Conservation (phyloP, 2,329 filamentous ascomycete genomes). For the Hypoxylon sp. region DNA sequence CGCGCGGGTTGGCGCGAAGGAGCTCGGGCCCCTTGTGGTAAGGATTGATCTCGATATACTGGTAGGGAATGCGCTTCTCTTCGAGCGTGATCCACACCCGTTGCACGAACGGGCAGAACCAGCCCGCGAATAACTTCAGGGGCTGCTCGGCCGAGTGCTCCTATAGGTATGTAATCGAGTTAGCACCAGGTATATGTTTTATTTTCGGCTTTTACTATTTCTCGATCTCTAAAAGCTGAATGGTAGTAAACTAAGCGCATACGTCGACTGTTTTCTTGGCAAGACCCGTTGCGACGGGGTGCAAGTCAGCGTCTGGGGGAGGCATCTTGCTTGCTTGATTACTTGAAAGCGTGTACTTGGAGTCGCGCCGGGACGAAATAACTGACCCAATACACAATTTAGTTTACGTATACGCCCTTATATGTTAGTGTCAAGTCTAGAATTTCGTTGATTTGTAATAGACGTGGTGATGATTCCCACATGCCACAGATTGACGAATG, state of each 20-base stretch:
- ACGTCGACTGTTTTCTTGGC: constrained; percentile 51
- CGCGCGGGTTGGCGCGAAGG: constrained; percentile 79
- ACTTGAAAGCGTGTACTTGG: neutral
- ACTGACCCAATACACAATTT: neutral
- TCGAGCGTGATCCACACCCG: constrained; percentile 80
- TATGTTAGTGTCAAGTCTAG: neutral
- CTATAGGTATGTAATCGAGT: constrained; percentile 7
- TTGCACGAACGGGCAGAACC: constrained; percentile 83
- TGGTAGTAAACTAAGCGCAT: neutral
- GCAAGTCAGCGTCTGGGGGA: constrained; percentile 48
- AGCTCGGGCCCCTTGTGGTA: constrained; percentile 80
- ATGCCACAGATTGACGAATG: constrained; percentile 2
- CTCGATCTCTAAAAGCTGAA: too few species aligned
- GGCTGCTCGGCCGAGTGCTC: constrained; percentile 63
- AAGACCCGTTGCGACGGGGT: constrained; percentile 50
- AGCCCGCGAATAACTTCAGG: constrained; percentile 80
- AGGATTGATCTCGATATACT: constrained; percentile 84
- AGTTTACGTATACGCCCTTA: neutral
- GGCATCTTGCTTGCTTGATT: constrained; percentile 39
- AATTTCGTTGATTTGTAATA: constrained; percentile 16
- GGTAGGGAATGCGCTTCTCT: constrained; percentile 80
- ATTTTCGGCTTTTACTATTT: neutral
- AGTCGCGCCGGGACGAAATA: neutral
- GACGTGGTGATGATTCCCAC: constrained; percentile 4
- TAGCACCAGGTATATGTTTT: neutral